Base-by-base conservation (phyloP, 768 basidiomycete genomes). In the Rubroboletus pulcherrimus region DNA sequence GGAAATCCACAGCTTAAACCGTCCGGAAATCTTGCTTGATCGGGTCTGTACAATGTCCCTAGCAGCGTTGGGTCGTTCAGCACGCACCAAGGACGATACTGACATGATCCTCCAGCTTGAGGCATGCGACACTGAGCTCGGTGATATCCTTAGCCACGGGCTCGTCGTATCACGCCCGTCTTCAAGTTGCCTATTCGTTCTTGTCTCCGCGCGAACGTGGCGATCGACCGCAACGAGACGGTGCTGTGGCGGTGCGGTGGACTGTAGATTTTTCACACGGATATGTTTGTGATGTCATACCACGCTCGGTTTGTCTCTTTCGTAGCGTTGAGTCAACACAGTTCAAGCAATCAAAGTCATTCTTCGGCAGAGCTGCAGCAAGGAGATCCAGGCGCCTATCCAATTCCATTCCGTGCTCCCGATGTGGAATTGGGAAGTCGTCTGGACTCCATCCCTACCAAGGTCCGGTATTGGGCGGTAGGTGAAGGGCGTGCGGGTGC, bases 1-100 rank as follows among this genome's bases (percentile, higher is more conserved):
- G 0, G 85, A 87, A 7, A 97, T 76, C 96, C 96, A 98, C 38
- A 98, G 71, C 19, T 83, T 81, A 71, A 88, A 98, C 21, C 93
- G 86, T 12, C 97, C 96, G 10, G 85, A 78, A 41, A 80, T 82
- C 58, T 80, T 81, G 54, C 85, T 91, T 0, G 84, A 81, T 31
- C 91, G 85, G 58, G 98, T 85, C 65, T 98, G 97, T 4, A 98
- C 76, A 49, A 98, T 79, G 63, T 98, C 96, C 97, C 24, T 26
- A 2, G 5, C 97, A 98, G 47, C 84, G 81, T 47, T 84, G 78
- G 49, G 80, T 83, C 11, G 83, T 77, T 50, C 96, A 10, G 78
- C 93, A 46, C 97, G 98, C 78, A 98, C 95, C 54, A 98, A 99
- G 77, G 89, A 93, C 63, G 97, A 99, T 66, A 84, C 98, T 55